Percentiles rank a stretch among this genome's conserved stretches.
These are phyloP conservation scores for Populus deltoides DNA, from an alignment of 345 rosid species.

Conservation along the genomic window DNA sequence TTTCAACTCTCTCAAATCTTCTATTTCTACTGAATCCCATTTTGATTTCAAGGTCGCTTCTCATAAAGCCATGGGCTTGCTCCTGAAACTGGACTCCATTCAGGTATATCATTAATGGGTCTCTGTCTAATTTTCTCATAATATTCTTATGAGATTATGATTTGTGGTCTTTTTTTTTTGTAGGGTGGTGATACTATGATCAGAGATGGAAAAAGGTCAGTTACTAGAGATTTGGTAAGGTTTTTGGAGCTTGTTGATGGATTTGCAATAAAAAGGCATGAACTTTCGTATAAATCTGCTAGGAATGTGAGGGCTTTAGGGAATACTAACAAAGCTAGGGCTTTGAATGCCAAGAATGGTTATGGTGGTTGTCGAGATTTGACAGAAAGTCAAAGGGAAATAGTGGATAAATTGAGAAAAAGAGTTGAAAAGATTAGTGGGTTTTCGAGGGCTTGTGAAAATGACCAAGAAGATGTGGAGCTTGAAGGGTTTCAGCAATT, in stretches of 20 bases:
- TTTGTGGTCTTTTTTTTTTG: slow-evolving; percentile 5
- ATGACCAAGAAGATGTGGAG: slow-evolving; percentile 50
- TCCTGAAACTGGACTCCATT: slow-evolving; percentile 68
- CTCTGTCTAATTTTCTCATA: neutral
- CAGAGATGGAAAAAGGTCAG: slow-evolving; percentile 66
- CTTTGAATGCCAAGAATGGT: slow-evolving; percentile 4
- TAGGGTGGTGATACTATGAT: slow-evolving; percentile 76
- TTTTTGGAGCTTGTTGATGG: slow-evolving; percentile 63
- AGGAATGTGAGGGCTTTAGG: slow-evolving; percentile 32
- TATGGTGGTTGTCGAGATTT: slow-evolving; percentile 12
- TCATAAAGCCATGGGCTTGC: slow-evolving; percentile 58
- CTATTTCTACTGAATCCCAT: slow-evolving; percentile 46
- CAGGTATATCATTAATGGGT: slow-evolving; percentile 44
- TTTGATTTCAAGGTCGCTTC: slow-evolving; percentile 47
- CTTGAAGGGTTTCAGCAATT: slow-evolving; percentile 58
- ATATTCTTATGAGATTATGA: neutral
- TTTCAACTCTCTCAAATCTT: slow-evolving; percentile 58
- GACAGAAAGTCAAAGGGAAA: slow-evolving; percentile 34
- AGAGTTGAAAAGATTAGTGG: slow-evolving; percentile 43
- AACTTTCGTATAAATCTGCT: slow-evolving; percentile 27
- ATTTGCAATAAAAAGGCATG: slow-evolving; percentile 39
- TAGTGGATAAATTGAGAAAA: slow-evolving; percentile 40
- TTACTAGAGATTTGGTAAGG: slow-evolving; percentile 58
- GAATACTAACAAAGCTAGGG: slow-evolving; percentile 31
- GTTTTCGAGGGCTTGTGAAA: slow-evolving; percentile 38